Evolutionary conservation across 108 stramenopile genomes (phyloP).

Genomic region (Stephanodiscus minutulus): DNA sequence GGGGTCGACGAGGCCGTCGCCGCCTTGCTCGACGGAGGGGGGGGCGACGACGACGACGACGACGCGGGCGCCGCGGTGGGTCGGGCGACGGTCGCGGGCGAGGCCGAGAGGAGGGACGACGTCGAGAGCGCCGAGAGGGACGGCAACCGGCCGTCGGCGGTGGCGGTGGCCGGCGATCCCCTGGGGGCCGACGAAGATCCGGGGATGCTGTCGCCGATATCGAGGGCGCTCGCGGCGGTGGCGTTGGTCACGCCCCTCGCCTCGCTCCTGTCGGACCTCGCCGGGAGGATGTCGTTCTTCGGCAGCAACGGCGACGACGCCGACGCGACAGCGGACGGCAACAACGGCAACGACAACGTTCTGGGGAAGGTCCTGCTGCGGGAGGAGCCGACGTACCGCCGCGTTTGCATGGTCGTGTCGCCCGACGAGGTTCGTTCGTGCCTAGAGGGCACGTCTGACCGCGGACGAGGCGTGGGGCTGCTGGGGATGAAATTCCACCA

Average conservation of each 20-base stretch:
- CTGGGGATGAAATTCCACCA: conserved; percentile 37
- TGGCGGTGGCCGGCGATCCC: too few relatives aligned
- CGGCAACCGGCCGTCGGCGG: neutral
- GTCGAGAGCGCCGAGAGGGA: conserved; percentile 7
- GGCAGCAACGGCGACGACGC: conserved; percentile 11
- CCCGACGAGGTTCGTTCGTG: conserved; percentile 4
- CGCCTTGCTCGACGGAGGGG: neutral
- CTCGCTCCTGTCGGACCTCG: too few relatives aligned
- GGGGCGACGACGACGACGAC: too few relatives aligned
- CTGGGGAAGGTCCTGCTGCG: neutral
- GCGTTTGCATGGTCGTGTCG: conserved; percentile 8
- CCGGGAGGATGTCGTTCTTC: neutral
- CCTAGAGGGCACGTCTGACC: neutral
- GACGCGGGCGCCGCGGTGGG: too few relatives aligned
- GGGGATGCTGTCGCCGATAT: too few relatives aligned
- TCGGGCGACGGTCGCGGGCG: neutral
- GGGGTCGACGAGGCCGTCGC: neutral
- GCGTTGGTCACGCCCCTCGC: too few relatives aligned
- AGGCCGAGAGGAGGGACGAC: neutral
- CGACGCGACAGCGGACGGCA: too few relatives aligned
- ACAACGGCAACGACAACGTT: too few relatives aligned
- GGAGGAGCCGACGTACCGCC: neutral
- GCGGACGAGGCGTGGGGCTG: conserved; percentile 7
- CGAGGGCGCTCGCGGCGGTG: too few relatives aligned
- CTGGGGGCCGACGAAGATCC: too few relatives aligned